Base-by-base conservation (phyloP, 805 yeast species). In the Ogataea henricii region DNA sequence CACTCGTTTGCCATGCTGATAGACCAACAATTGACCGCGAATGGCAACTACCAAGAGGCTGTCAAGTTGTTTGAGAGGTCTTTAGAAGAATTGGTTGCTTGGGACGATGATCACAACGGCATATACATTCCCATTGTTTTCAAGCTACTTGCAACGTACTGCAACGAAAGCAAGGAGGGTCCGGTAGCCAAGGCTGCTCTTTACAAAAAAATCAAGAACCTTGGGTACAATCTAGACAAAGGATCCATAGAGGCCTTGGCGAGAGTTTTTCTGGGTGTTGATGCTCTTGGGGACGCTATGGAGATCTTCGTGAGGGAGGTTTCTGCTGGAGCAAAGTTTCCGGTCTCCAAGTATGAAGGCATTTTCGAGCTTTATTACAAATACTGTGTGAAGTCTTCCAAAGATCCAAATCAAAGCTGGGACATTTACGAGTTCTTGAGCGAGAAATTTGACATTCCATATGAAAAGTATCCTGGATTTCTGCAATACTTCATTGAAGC, bases 341-440 rank as follows among this genome's bases (percentile, higher is more conserved):
- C 54, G 7, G 47, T 54, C 17, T 40, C 45, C 3, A 52, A 51
- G 18, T 63, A 59, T 41, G 34, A 40, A 20, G 33, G 48, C 12
- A 47, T 58, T 2, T 62, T 58, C 49, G 55, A 56, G 5, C 67
- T 78, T 0, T 63, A 83, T 48, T 72, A 73, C 56, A 66, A 73
- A 13, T 73, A 79, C 52, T 67, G 81, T 8, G 52, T 74, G 21
- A 52, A 69, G 0, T 43, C 66, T 7, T 66, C 72, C 20, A 48
- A 62, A 4, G 64, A 70, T 27, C 63, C 71, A 18, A 76, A 74
- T 48, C 77, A 81, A 0, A 84, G 85, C 53, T 76, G 81, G 85
- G 73, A 73, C 6, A 65, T 85, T 4, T 85, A 82, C 54, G 80
- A 79, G 3, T 78, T 76, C 45, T 57, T 86, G 38, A 78, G 78